Evolutionary conservation across 306 rosid genomes (phyloP).

Genomic region (Fragaria ananassa): DNA sequence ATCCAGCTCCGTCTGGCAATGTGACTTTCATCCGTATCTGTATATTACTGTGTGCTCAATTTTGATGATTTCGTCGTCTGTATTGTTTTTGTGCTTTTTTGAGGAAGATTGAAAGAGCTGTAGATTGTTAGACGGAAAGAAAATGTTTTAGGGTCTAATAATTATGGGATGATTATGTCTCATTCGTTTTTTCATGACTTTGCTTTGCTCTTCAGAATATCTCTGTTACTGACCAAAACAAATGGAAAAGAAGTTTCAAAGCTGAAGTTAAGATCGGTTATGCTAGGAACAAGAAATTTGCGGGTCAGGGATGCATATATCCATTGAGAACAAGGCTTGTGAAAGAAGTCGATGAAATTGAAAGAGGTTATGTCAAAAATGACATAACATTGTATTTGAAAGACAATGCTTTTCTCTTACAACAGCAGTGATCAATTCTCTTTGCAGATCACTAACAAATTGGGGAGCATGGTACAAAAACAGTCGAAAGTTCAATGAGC

Average conservation of each 20-base stretch:
- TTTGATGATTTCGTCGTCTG: conserved; percentile 20
- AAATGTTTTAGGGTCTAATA: conserved; percentile 31
- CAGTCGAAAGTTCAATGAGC: conserved; percentile 1
- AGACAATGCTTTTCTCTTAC: background rate
- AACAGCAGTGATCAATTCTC: background rate
- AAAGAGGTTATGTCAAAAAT: background rate
- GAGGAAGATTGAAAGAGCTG: conserved; percentile 30
- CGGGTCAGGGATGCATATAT: background rate
- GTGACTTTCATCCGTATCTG: conserved; percentile 38
- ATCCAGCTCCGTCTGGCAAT: conserved; percentile 13
- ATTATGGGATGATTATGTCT: conserved; percentile 13
- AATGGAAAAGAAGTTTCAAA: too few relatives aligned
- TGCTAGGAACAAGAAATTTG: too few relatives aligned
- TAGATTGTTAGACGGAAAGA: conserved; percentile 14
- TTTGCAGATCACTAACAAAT: background rate
- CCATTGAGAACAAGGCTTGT: background rate
- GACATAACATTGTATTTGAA: background rate
- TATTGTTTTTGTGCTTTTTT: conserved; percentile 5
- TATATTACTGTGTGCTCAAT: conserved; percentile 48
- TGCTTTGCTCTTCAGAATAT: background rate
- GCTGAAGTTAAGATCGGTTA: too few relatives aligned
- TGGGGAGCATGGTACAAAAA: background rate
- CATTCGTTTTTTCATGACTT: background rate
- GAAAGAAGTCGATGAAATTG: background rate
- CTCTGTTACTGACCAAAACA: background rate